Percentiles rank a stretch among this genome's conserved stretches.
These are phyloP conservation scores for Pholiota microspora DNA, from an alignment of 768 basidiomycete species.

Conservation along the genomic window DNA sequence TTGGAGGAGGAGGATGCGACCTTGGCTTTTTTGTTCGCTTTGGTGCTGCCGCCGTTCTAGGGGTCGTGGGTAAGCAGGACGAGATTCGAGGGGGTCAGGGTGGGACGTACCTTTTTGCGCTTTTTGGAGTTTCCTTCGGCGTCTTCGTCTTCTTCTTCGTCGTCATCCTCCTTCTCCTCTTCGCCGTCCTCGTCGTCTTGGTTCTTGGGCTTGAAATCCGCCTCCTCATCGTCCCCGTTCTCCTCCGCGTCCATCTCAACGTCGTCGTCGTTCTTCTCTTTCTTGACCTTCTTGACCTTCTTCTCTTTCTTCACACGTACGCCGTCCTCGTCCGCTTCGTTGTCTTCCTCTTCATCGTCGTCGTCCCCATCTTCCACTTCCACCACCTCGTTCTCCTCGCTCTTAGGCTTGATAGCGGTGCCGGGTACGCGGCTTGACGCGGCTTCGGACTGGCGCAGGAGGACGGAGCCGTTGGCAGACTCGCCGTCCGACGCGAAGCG, in stretches of 20 bases:
- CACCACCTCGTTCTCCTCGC: conserved; percentile 31
- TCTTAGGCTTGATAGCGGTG: conserved; percentile 40
- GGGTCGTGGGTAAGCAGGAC: conserved; percentile 16
- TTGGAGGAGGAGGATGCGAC: conserved; percentile 38
- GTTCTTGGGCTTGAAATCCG: conserved; percentile 50
- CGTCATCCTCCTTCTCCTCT: conserved; percentile 31
- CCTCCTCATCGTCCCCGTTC: conserved; percentile 47
- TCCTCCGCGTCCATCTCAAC: conserved; percentile 49
- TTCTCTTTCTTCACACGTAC: conserved; percentile 47
- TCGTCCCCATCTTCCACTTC: conserved; percentile 38
- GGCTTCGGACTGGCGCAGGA: conserved; percentile 75
- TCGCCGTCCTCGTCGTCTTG: conserved; percentile 3
- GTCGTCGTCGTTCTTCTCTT: conserved; percentile 55
- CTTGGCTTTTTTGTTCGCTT: conserved; percentile 45
- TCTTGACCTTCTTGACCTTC: conserved; percentile 41
- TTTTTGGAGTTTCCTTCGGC: conserved; percentile 60
- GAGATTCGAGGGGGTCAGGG: neutral
- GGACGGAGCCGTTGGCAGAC: conserved; percentile 84
- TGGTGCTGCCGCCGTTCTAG: conserved; percentile 32
- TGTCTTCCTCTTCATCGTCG: conserved; percentile 33
- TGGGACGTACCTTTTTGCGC: conserved; percentile 64
- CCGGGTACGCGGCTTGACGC: conserved; percentile 19
- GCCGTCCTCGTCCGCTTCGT: conserved; percentile 40
- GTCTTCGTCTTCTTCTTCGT: conserved; percentile 45
- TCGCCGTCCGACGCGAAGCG: conserved; percentile 93